A percentile compares a stretch with the other conserved stretches of the same genome.
These are phyloP conservation scores for Zygosaccharomyces siamensis DNA, from an alignment of 805 yeast genomes.

Conservation along the genomic window DNA sequence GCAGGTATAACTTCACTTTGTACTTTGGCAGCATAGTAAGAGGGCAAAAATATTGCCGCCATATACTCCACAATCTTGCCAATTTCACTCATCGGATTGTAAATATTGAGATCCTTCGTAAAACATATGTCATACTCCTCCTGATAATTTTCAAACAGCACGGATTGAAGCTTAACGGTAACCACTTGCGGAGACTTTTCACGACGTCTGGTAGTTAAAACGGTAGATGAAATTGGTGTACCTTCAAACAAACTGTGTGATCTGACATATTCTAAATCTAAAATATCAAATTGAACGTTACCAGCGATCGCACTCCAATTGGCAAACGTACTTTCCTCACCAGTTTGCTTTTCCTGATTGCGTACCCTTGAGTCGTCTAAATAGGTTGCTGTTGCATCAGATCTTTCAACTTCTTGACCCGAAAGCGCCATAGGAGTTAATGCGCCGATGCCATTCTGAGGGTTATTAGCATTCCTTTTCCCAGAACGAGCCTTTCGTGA, in stretches of 20 bases:
- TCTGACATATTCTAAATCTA: slow-evolving; percentile 18
- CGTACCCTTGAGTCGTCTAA: slow-evolving; percentile 1
- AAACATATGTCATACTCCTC: slow-evolving; percentile 30
- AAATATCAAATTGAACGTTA: slow-evolving; percentile 14
- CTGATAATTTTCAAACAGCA: slow-evolving; percentile 20
- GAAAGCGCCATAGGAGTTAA: background rate
- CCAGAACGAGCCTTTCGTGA: background rate
- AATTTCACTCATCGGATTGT: slow-evolving; percentile 34
- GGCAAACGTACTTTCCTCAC: slow-evolving; percentile 10
- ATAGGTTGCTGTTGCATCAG: background rate
- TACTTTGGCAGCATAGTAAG: slow-evolving; percentile 8
- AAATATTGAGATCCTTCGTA: slow-evolving; percentile 11
- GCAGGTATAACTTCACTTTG: slow-evolving; percentile 16
- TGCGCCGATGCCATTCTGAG: background rate
- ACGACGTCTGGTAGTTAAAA: slow-evolving; percentile 13
- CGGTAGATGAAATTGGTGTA: slow-evolving; percentile 12
- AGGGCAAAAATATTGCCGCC: slow-evolving; percentile 24
- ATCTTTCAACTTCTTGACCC: background rate
- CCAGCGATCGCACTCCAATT: slow-evolving; percentile 14
- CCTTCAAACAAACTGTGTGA: slow-evolving; percentile 6
- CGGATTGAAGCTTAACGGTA: slow-evolving; percentile 19
- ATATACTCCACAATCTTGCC: slow-evolving; percentile 32
- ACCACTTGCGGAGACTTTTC: slow-evolving; percentile 2
- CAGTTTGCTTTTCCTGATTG: background rate
- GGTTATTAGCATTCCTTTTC: background rate